Percentiles rank a stretch among this genome's conserved stretches.
phyloP scores from a whole-genome alignment of 176 grass and related monocot species.

The Cenchrus fungigraminus region DNA sequence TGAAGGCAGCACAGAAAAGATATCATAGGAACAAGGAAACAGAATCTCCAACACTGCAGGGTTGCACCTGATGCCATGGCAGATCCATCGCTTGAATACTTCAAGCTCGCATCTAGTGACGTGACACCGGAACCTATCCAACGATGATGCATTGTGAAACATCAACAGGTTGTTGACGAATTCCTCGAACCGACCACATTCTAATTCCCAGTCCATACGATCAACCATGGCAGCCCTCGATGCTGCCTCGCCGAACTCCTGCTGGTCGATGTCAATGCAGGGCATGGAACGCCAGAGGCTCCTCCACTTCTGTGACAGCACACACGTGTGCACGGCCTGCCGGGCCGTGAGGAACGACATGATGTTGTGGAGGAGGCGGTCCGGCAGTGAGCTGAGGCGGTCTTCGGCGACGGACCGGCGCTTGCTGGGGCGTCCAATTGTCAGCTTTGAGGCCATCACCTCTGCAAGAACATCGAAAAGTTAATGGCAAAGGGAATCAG shows the following conservation, averaged over 20 bases:
- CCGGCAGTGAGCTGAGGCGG: neutral
- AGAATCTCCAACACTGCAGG: neutral
- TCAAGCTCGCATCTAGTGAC: neutral
- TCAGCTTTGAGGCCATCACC: neutral
- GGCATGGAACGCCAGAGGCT: conserved; percentile 15
- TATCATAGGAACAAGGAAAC: too few relatives aligned
- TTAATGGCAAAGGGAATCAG: neutral
- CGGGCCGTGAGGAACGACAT: neutral
- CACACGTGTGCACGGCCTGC: conserved; percentile 3
- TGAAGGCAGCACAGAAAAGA: neutral
- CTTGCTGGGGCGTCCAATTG: neutral
- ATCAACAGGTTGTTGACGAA: neutral
- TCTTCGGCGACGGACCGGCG: neutral
- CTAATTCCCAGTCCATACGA: too few relatives aligned
- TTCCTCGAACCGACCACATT: neutral
- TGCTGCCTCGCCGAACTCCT: neutral
- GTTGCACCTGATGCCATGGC: neutral
- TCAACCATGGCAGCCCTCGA: too few relatives aligned
- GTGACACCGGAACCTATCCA: neutral
- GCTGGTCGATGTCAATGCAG: neutral
- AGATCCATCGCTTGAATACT: neutral
- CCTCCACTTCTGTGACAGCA: conserved; percentile 5
- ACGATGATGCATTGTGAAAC: neutral
- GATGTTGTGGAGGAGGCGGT: neutral
- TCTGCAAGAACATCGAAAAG: neutral